Evolutionary conservation across 148 eudicot species (phyloP), one percentile per base, ranked within the genome.

Genomic region (Spergularia marina): DNA sequence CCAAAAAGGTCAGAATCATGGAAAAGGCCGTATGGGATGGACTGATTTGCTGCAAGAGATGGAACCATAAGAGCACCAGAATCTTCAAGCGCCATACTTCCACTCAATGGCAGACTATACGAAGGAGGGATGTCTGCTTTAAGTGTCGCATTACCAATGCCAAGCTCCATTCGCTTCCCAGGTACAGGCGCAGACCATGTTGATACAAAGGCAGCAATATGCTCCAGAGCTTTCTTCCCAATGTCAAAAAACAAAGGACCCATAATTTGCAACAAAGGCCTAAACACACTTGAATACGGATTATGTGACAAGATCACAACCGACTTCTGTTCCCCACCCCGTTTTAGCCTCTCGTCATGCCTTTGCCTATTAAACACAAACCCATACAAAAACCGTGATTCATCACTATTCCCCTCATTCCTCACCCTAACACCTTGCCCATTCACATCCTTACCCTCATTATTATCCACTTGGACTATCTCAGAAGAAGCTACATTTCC

Each of bases 251-350:
- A 95, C 82, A 95, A 79, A 60, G 98, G 97, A 79, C 96, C 98
- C 91, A 90, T 86, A 63, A 95, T 95, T 83, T 95, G 97, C 65
- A 92, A 77, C 78, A 95, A 68, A 62, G 98, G 97, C 78, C 89
- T 92, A 78, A 95, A 95, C 70, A 95, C 92, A 82, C 91, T 84
- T 65, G 92, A 89, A 79, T 87, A 92, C 11, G 98, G 98, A 77
- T 79, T 76, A 40, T 88, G 93, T 70, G 98, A 95, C 72, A 95
- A 81, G 75, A 95, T 92, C 66, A 95, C 97, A 68, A 95, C 97
- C 15, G 98, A 95, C 77, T 92, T 92, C 79, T 95, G 98, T 66
- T 95, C 98, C 62, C 98, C 98, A 52, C 98, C 98, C 70, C 98
- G 86, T 84, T 89, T 92, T 51, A 95, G 90, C 87, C 90, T 90